A percentile compares a stretch with the other conserved stretches of the same genome.
phyloP scores from a whole-genome alignment of 2,329 filamentous ascomycete genomes.

The Verticillium longisporum region DNA sequence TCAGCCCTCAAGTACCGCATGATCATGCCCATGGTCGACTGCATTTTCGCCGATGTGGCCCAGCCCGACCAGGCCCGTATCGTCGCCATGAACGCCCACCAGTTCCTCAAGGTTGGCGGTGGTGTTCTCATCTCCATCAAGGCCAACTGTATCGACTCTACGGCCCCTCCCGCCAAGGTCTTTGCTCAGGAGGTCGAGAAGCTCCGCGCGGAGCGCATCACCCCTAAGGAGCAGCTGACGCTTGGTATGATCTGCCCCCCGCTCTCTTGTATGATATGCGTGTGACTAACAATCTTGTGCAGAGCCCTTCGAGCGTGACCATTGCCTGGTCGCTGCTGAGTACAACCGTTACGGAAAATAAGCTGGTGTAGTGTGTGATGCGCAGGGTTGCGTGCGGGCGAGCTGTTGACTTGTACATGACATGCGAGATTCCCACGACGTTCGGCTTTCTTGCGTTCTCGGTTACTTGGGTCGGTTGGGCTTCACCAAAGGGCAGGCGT shows the following conservation, averaged over 20 bases:
- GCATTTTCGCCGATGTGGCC: slow-evolving; percentile 94
- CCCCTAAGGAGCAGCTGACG: slow-evolving; percentile 91
- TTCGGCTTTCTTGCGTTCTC: slow-evolving; percentile 13
- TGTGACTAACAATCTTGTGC: slow-evolving; percentile 1
- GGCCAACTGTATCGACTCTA: slow-evolving; percentile 98
- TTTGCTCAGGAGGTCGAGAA: slow-evolving; percentile 94
- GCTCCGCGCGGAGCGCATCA: slow-evolving; percentile 88
- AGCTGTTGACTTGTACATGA: slow-evolving; percentile 12
- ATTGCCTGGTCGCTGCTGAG: slow-evolving; percentile 55
- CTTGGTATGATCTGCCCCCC: slow-evolving; percentile 47
- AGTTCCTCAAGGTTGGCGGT: slow-evolving; percentile 92
- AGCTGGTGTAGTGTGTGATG: slow-evolving; percentile 3
- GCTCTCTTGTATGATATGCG: neutral
- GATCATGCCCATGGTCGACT: slow-evolving; percentile 93
- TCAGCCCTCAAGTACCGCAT: slow-evolving; percentile 97
- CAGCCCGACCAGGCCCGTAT: slow-evolving; percentile 97
- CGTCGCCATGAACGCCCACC: slow-evolving; percentile 85
- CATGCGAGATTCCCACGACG: slow-evolving; percentile 15
- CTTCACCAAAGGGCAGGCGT: slow-evolving; percentile 15
- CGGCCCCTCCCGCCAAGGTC: slow-evolving; percentile 86
- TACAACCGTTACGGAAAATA: slow-evolving; percentile 30
- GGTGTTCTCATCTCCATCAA: slow-evolving; percentile 96
- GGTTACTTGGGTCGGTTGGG: slow-evolving; percentile 12
- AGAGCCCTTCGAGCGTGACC: slow-evolving; percentile 70
- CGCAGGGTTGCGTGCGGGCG: slow-evolving; percentile 3